Evolutionary conservation across 352 stramenopile genomes (phyloP).

Genomic region (Pythium chondricola): DNA sequence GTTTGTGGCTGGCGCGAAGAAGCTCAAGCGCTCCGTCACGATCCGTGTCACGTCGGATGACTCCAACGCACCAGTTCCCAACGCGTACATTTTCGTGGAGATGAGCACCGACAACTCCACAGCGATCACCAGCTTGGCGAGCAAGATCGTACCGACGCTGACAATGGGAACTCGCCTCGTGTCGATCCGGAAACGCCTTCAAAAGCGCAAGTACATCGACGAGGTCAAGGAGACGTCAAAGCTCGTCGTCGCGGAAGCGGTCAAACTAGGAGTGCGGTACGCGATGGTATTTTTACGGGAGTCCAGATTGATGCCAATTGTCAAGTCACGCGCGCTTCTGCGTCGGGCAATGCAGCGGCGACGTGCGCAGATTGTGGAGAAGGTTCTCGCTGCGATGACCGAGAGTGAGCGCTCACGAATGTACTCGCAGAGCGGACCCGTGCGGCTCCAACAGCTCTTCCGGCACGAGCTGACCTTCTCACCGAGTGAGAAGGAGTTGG

Average conservation of each 20-base stretch:
- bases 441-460: slow-evolving; percentile 42
- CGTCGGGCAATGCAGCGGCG: slow-evolving; percentile 38
- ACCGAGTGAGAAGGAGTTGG: slow-evolving; percentile 42
- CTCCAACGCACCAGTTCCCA: slow-evolving; percentile 32
- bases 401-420: slow-evolving; percentile 54
- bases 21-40: slow-evolving; percentile 37
- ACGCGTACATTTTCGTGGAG: slow-evolving; percentile 56
- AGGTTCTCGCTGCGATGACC: slow-evolving; percentile 37
- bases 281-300: slow-evolving; percentile 30
- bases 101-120: slow-evolving; percentile 37
- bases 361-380: slow-evolving; percentile 33
- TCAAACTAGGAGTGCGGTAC: slow-evolving; percentile 26
- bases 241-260: slow-evolving; percentile 27
- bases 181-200: slow-evolving; percentile 49
- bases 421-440: slow-evolving; percentile 40
- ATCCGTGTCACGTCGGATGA: slow-evolving; percentile 53
- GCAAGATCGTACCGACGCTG: slow-evolving; percentile 54
- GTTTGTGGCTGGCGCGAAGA: slow-evolving; percentile 38
- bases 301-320: slow-evolving; percentile 34
- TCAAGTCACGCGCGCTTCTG: slow-evolving; percentile 39
- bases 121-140: slow-evolving; percentile 37
- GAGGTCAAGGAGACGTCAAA: slow-evolving; percentile 22
- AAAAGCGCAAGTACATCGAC: slow-evolving; percentile 39
- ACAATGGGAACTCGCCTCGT: slow-evolving; percentile 59
- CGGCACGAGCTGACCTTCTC: slow-evolving; percentile 29